Conservation (phyloP, 441 rosid genomes). For the Gossypium schwendimanii region DNA sequence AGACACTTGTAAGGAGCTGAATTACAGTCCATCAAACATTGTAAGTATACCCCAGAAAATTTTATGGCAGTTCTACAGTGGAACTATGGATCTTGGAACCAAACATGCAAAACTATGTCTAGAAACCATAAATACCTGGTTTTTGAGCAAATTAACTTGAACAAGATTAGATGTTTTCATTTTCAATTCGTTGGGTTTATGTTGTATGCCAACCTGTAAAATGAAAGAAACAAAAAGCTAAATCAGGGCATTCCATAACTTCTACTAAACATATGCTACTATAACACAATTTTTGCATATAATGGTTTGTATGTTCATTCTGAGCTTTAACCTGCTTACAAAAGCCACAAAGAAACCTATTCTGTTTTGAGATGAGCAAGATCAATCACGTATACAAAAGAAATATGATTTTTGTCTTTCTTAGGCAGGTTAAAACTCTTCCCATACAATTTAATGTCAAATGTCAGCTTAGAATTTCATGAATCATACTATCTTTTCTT, state of each 20-base stretch:
- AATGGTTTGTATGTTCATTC: neutral
- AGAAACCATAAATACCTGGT: slow-evolving; percentile 51
- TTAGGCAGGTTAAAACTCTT: slow-evolving; percentile 6
- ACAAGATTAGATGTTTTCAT: slow-evolving; percentile 69
- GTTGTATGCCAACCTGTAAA: slow-evolving; percentile 72
- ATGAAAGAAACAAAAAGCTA: slow-evolving; percentile 1
- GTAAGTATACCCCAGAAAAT: neutral
- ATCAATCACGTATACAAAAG: neutral
- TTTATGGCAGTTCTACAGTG: neutral
- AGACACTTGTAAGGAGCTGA: neutral
- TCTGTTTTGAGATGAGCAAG: neutral
- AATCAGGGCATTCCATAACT: slow-evolving; percentile 12
- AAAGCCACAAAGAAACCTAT: neutral
- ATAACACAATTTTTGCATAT: neutral
- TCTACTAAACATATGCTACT: neutral
- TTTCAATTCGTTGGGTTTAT: slow-evolving; percentile 68
- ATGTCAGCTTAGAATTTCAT: neutral
- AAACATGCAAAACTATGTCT: slow-evolving; percentile 3
- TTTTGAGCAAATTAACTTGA: slow-evolving; percentile 57
- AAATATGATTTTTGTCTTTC: neutral
- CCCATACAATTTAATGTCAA: neutral
- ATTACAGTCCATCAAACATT: neutral
- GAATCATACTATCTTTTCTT: neutral
- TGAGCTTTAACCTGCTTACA: neutral
- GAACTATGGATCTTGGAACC: slow-evolving; percentile 2